These are phyloP conservation scores for Alloteropsis semialata DNA, from an alignment of 176 grass and related monocot genomes.

Conservation along the genomic window DNA sequence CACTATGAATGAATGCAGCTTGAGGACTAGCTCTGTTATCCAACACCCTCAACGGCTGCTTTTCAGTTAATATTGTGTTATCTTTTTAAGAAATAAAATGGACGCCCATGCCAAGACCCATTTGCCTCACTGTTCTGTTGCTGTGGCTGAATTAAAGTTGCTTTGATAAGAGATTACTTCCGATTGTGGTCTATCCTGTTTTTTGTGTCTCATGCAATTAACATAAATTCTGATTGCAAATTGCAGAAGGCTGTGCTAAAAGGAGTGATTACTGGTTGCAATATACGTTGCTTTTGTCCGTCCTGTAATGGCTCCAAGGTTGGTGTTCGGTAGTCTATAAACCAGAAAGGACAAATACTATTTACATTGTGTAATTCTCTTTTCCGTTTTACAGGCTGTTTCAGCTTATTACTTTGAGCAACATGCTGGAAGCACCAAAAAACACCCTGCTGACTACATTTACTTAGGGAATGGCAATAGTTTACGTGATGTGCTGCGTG, in stretches of 20 bases:
- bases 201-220: constrained; percentile 5
- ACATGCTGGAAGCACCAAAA: constrained; percentile 80
- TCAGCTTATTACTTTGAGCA: constrained; percentile 61
- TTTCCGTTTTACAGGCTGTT: constrained; percentile 52
- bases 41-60: not conserved
- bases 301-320: constrained; percentile 66
- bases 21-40: not conserved
- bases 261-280: constrained; percentile 60
- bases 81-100: not conserved
- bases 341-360: not conserved
- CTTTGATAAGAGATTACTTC: not conserved
- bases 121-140: not conserved
- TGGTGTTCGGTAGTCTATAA: constrained; percentile 22
- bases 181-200: not conserved
- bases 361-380: constrained; percentile 16
- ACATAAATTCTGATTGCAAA: constrained; percentile 26
- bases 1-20: constrained; percentile 6
- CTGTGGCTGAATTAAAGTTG: not conserved
- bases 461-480: constrained; percentile 70
- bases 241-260: constrained; percentile 64
- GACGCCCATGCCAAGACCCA: too few relatives aligned
- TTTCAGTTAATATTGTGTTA: not conserved
- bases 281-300: constrained; percentile 61
- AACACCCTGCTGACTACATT: constrained; percentile 72
- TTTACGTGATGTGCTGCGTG: constrained; percentile 55